Evolutionary conservation across 1,139 yeast species (phyloP).

Genomic region (Suhomyces chickasaworum): DNA sequence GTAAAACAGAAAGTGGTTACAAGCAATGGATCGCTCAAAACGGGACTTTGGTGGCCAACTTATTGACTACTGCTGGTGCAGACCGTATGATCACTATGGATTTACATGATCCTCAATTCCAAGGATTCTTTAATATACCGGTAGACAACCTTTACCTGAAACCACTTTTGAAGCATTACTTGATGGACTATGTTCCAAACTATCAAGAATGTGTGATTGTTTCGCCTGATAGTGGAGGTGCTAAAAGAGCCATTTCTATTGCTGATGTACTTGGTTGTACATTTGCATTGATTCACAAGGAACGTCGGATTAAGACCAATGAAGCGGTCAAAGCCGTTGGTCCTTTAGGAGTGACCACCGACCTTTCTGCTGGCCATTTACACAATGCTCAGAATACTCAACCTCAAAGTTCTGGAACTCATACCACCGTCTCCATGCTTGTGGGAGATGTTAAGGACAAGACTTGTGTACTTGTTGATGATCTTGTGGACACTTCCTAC

Average conservation of each 20-base stretch:
- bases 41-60: conserved; percentile 88
- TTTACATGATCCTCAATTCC: conserved; percentile 92
- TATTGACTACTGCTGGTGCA: conserved; percentile 91
- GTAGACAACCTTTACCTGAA: conserved; percentile 89
- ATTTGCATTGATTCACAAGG: conserved; percentile 95
- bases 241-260: conserved; percentile 90
- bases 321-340: conserved; percentile 24
- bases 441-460: conserved; percentile 90
- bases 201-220: conserved; percentile 82
- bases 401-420: conserved; percentile 7
- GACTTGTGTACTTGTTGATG: conserved; percentile 87
- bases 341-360: conserved; percentile 10
- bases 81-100: conserved; percentile 98
- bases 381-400: conserved; percentile 2
- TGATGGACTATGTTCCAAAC: conserved; percentile 69
- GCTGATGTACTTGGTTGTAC: conserved; percentile 90
- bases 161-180: conserved; percentile 81
- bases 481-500: conserved; percentile 89
- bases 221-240: conserved; percentile 97
- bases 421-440: conserved; percentile 59
- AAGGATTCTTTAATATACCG: conserved; percentile 90
- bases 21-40: conserved; percentile 96
- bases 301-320: conserved; percentile 58
- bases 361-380: conserved; percentile 5
- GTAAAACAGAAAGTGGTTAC: conserved; percentile 63